A percentile compares a stretch with the other conserved stretches of the same genome.
phyloP scores from a whole-genome alignment of 2,329 filamentous ascomycete species.

The Penicillium frequentans region DNA sequence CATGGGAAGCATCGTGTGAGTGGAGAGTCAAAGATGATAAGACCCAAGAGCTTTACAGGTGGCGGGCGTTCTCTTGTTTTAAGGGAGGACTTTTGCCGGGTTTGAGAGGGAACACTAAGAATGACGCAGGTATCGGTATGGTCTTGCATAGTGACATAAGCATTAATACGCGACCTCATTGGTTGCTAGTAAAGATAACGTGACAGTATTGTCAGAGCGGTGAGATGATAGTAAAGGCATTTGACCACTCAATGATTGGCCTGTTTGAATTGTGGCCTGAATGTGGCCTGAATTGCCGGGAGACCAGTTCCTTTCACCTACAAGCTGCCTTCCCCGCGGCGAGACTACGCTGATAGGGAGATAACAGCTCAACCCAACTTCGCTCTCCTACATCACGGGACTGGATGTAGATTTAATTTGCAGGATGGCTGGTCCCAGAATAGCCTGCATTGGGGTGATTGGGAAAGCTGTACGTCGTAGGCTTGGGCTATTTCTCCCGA shows the following conservation, averaged over 20 bases:
- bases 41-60: conserved; percentile 12
- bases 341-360: not conserved
- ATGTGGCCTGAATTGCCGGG: not conserved
- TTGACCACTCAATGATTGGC: conserved; percentile 17
- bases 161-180: conserved; percentile 2
- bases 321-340: not conserved
- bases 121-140: conserved; percentile 12
- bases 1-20: conserved; percentile 27
- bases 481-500: not conserved
- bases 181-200: not conserved
- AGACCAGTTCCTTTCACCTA: not conserved
- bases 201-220: conserved; percentile 20
- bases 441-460: conserved; percentile 91
- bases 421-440: conserved; percentile 63
- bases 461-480: conserved; percentile 73
- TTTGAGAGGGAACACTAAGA: conserved; percentile 14
- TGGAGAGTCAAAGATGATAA: not conserved
- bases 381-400: not conserved
- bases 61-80: conserved; percentile 18
- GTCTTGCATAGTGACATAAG: conserved; percentile 17
- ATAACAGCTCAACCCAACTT: not conserved
- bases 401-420: not conserved
- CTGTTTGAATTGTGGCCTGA: not conserved
- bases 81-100: conserved; percentile 23
- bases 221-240: conserved; percentile 20